Base-by-base conservation (phyloP, 169 alveolate genomes). In the Eimeria brunetti region DNA sequence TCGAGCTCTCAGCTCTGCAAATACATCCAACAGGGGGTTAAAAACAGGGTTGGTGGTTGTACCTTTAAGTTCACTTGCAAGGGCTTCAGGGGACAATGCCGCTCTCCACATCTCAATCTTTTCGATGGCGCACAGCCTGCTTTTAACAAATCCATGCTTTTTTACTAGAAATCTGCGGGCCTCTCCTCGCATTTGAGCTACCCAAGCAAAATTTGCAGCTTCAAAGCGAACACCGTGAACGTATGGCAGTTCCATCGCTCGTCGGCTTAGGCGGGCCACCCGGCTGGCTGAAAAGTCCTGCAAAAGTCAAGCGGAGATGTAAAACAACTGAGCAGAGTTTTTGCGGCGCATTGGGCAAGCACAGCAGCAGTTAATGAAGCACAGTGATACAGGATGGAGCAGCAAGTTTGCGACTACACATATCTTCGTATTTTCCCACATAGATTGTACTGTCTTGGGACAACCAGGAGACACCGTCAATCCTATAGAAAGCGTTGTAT, bases 161-260 rank as follows among this genome's bases (percentile, higher is more conserved):
- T 94, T 94, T 22, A 89, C 96, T 8, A 94, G 89, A 24, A 88
- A 94, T 27, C 96, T 30, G 27, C 96, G 80, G 75, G 92, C 60
- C 56, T 71, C 95, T 12, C 67, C 83, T 27, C 96, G 36, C 83
- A 94, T 76, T 60, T 46, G 60, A 1, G 96, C 96, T 33, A 85
- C 80, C 95, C 96, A 88, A 14, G 95, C 95, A 41, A 94, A 94
- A 46, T 64, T 51, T 62, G 88, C 96, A 8, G 95, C 95, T 38
- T 94, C 96, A 73, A 94, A 94, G 22, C 89, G 88, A 49, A 94
- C 96, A 18, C 96, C 96, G 38, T 88, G 96, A 9, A 94, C 96
- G 64, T 94, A 94, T 1, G 96, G 96, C 4, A 94, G 60, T 41
- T 94, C 95, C 95, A 88, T 88, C 22, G 96, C 96, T 36, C 89